Conservation (phyloP, 495 filamentous ascomycete genomes). For the Hypoxylon lienhwacheense region DNA sequence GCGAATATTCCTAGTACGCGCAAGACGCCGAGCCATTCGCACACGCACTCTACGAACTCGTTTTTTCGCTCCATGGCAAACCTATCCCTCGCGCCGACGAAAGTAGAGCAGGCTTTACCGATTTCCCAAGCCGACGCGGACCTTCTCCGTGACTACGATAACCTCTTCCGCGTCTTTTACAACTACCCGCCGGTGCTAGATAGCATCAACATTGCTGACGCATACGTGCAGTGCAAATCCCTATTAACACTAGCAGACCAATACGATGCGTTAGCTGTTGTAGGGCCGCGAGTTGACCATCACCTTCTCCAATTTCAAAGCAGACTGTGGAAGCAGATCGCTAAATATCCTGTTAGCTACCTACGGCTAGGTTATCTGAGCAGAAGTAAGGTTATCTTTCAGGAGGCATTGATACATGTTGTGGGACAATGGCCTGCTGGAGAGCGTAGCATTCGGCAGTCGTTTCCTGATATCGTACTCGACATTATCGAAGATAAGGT, state of each 20-base stretch:
- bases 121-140: conserved; percentile 60
- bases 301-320: conserved; percentile 88
- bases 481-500: conserved; percentile 92
- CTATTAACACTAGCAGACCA: conserved; percentile 83
- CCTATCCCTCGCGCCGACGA: conserved; percentile 56
- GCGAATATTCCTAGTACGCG: conserved; percentile 29
- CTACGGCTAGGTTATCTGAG: conserved; percentile 86
- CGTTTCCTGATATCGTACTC: conserved; percentile 69
- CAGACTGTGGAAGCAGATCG: conserved; percentile 88
- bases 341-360: conserved; percentile 89
- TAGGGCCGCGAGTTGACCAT: conserved; percentile 89
- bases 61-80: conserved; percentile 91
- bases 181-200: conserved; percentile 82
- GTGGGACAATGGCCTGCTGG: conserved; percentile 88
- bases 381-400: conserved; percentile 81
- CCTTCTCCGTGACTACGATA: conserved; percentile 85
- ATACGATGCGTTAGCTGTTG: conserved; percentile 86
- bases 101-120: conserved; percentile 41
- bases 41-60: conserved; percentile 58
- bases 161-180: conserved; percentile 90
- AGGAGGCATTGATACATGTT: conserved; percentile 86
- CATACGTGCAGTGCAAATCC: conserved; percentile 88
- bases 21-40: conserved; percentile 53
- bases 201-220: conserved; percentile 80
- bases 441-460: conserved; percentile 71